Evolutionary conservation across 495 filamentous ascomycete species (phyloP).

Genomic region (Filosporella fistucella): DNA sequence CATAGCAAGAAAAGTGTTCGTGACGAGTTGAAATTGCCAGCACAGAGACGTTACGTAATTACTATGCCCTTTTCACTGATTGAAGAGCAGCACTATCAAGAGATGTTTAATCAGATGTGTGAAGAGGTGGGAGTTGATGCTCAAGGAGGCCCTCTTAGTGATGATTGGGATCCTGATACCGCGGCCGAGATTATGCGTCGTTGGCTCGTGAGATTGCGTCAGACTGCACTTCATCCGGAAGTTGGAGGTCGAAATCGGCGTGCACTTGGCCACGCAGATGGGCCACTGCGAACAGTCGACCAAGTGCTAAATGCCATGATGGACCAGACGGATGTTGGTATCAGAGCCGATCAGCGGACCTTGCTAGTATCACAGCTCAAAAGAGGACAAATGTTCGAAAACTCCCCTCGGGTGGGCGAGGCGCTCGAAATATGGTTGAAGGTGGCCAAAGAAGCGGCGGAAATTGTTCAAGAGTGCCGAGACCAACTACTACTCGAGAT

Average conservation of each 20-base stretch:
- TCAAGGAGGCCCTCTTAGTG: conserved; percentile 54
- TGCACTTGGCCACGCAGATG: conserved; percentile 58
- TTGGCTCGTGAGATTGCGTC: conserved; percentile 69
- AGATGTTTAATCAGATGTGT: conserved; percentile 69
- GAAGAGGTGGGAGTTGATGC: conserved; percentile 58
- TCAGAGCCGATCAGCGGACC: conserved; percentile 62
- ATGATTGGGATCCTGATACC: conserved; percentile 53
- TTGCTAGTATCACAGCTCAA: conserved; percentile 56
- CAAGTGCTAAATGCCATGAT: conserved; percentile 89
- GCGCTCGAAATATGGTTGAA: conserved; percentile 65
- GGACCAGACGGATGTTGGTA: conserved; percentile 63
- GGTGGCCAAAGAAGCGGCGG: conserved; percentile 47
- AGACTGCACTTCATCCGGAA: conserved; percentile 82
- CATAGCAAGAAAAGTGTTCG: conserved; percentile 81
- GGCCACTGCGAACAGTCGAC: conserved; percentile 69
- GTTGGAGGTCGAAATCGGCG: conserved; percentile 64
- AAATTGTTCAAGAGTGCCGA: conserved; percentile 60
- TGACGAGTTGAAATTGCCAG: conserved; percentile 65
- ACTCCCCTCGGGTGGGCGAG: conserved; percentile 42
- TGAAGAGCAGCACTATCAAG: conserved; percentile 82
- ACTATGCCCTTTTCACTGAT: conserved; percentile 83
- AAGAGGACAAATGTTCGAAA: conserved; percentile 72
- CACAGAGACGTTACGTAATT: conserved; percentile 80
- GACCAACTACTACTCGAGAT: conserved; percentile 41
- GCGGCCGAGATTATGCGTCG: conserved; percentile 43